Conservation (phyloP, 257 asterid genomes). For the Nicotiana undulata region DNA sequence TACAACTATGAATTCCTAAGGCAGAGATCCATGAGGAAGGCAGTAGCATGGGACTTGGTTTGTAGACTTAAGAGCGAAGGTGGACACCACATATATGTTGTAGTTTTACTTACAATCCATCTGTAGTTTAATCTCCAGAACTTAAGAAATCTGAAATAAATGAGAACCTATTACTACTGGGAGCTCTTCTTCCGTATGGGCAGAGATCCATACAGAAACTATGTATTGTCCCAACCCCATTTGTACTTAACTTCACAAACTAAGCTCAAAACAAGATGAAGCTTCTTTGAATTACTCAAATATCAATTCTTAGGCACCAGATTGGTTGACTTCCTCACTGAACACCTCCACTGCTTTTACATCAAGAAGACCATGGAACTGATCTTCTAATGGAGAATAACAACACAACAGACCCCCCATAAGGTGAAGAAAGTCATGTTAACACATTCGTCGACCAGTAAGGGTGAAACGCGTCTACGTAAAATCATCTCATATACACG, state of each 20-base stretch:
- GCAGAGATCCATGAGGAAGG: no score
- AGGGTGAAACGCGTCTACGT: background rate
- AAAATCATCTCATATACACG: background rate
- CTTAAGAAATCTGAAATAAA: background rate
- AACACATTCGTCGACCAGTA: background rate
- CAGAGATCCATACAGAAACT: background rate
- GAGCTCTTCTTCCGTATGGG: background rate
- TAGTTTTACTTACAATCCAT: background rate
- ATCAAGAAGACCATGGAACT: background rate
- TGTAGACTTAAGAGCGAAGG: no score
- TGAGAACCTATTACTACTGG: background rate
- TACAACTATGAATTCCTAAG: no score
- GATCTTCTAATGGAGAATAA: background rate
- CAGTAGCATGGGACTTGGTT: no score
- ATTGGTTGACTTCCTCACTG: background rate
- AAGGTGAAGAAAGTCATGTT: background rate
- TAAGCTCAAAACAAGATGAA: no score
- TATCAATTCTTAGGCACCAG: background rate
- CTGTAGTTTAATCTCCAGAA: background rate
- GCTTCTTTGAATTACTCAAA: background rate
- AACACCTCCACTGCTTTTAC: background rate
- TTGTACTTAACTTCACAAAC: background rate
- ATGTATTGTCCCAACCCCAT: slow-evolving; percentile 6
- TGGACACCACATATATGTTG: no score
- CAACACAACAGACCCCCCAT: background rate